Evolutionary conservation across 2,329 filamentous ascomycete species (phyloP), one percentile per base, ranked within the genome.

Genomic region (Aureobasidium mangrovei): DNA sequence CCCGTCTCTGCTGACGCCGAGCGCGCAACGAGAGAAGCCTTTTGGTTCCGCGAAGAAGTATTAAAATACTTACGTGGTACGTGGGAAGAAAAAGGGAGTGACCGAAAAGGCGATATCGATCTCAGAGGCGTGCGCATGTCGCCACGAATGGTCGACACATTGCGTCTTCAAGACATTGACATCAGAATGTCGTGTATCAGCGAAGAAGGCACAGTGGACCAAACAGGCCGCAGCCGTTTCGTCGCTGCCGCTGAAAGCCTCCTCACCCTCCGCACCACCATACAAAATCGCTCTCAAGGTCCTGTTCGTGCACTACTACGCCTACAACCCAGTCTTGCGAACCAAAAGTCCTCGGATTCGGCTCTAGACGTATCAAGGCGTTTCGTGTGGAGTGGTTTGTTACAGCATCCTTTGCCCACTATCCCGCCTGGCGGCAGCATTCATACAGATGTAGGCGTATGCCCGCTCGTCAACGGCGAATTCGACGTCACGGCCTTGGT

Each of bases 1-100:
- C 81, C 91, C 54, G 36, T 54, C 5, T 84, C 86, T 0, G 86
- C 88, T 0, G 88, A 93, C 59, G 80, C 79, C 41, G 91, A 96
- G 70, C 81, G 86, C 33, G 80, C 83, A 9, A 85, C 79, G 57
- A 78, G 91, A 49, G 89, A 95, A 70, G 82, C 84, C 0, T 96
- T 96, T 67, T 96, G 91, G 91, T 95, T 89, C 68, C 82, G 90
- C 12, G 87, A 95, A 67, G 83, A 82, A 64, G 78, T 96, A 2
- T 77, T 96, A 3, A 83, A 85, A 57, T 75, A 77, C 40, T 71
- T 95, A 7, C 77, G 76, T 28, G 89, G 85, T 0, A 80, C 77
- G 0, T 96, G 91, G 91, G 80, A 74, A 54, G 80, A 83, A 60
- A 70, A 73, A 12, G 81, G 81, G 0, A 70, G 73, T 61, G 72